A percentile compares a stretch with the other conserved stretches of the same genome.
phyloP scores from a whole-genome alignment of 495 filamentous ascomycete genomes.

The Aspergillus indologenus region DNA sequence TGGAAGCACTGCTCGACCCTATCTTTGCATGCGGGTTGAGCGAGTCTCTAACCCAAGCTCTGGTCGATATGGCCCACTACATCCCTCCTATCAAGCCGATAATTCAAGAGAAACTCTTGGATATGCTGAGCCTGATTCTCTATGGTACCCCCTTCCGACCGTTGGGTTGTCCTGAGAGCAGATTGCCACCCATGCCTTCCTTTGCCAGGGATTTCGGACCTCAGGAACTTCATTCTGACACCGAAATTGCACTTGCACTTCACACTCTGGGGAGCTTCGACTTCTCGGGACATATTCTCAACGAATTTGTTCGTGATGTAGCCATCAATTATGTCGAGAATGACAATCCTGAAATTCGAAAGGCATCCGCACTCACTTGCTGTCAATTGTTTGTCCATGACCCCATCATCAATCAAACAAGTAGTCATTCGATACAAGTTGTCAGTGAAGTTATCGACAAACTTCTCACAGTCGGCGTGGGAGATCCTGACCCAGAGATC shows the following conservation, averaged over 20 bases:
- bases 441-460: slow-evolving; percentile 97
- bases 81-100: slow-evolving; percentile 89
- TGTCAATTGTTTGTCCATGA: slow-evolving; percentile 96
- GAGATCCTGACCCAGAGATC: slow-evolving; percentile 86
- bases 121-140: slow-evolving; percentile 91
- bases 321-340: slow-evolving; percentile 97
- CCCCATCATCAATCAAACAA: slow-evolving; percentile 96
- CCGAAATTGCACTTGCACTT: slow-evolving; percentile 86
- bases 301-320: slow-evolving; percentile 97
- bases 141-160: slow-evolving; percentile 89
- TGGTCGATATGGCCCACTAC: slow-evolving; percentile 98
- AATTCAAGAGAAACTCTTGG: slow-evolving; percentile 89
- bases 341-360: slow-evolving; percentile 88
- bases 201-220: slow-evolving; percentile 84
- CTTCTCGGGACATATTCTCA: slow-evolving; percentile 88
- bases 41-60: slow-evolving; percentile 84
- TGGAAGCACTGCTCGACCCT: slow-evolving; percentile 91
- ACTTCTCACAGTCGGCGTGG: slow-evolving; percentile 88
- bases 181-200: slow-evolving; percentile 64
- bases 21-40: slow-evolving; percentile 96
- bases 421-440: slow-evolving; percentile 91
- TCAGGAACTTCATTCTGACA: slow-evolving; percentile 61
- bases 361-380: slow-evolving; percentile 92
- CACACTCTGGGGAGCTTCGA: slow-evolving; percentile 96
- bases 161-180: slow-evolving; percentile 77